These are phyloP conservation scores for Funneliformis geosporum DNA, from an alignment of 192 early-diverging fungal genomes.

Conservation along the genomic window DNA sequence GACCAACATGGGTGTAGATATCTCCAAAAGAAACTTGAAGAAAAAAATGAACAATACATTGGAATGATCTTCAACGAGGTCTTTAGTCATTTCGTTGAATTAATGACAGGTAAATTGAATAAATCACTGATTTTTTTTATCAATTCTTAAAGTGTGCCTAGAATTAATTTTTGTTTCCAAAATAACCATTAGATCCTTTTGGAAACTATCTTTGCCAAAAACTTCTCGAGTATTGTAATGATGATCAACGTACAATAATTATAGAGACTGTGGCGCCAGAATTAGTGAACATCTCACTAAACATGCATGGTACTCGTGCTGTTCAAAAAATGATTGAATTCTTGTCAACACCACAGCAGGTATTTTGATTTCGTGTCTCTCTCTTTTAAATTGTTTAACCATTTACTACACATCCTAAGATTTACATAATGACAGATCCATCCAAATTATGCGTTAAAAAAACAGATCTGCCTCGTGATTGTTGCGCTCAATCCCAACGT, in stretches of 20 bases:
- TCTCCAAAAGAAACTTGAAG: slow-evolving; percentile 85
- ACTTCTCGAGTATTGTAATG: slow-evolving; percentile 78
- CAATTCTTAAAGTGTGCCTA: neutral
- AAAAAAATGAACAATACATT: slow-evolving; percentile 62
- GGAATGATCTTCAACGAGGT: slow-evolving; percentile 79
- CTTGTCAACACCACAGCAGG: slow-evolving; percentile 62
- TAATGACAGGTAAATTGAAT: slow-evolving; percentile 75
- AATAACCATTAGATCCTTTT: slow-evolving; percentile 67
- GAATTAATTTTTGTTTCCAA: neutral
- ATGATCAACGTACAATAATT: slow-evolving; percentile 73
- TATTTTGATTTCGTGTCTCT: slow-evolving; percentile 21
- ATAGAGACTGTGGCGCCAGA: slow-evolving; percentile 72
- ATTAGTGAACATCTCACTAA: slow-evolving; percentile 77
- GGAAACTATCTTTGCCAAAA: slow-evolving; percentile 93
- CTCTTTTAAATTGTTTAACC: neutral
- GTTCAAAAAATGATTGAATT: slow-evolving; percentile 90
- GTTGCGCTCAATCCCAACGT: slow-evolving; percentile 68
- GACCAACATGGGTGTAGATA: slow-evolving; percentile 90
- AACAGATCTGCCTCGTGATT: slow-evolving; percentile 67
- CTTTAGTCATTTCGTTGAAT: slow-evolving; percentile 68
- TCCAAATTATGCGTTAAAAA: neutral
- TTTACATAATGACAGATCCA: neutral
- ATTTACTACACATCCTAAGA: slow-evolving; percentile 11
- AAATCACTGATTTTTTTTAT: neutral
- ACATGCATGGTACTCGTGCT: slow-evolving; percentile 92